phyloP scores from a whole-genome alignment of 345 rosid species.

The Camelina sativa region DNA sequence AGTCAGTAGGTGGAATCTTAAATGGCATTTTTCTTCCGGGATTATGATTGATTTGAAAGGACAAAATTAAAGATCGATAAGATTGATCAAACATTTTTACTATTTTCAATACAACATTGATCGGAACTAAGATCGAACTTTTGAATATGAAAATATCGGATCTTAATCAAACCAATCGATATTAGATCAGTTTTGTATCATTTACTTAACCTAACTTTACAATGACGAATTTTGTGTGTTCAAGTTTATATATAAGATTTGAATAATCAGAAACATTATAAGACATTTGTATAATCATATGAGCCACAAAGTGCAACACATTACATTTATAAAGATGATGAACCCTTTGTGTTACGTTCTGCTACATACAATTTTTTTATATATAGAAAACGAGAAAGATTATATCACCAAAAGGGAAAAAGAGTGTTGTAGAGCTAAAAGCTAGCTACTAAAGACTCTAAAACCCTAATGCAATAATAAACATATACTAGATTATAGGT shows the following conservation, averaged over 20 bases:
- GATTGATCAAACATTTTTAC: not conserved
- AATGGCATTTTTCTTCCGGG: constrained; percentile 16
- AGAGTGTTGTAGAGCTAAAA: constrained; percentile 44
- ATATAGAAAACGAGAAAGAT: not conserved
- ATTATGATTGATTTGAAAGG: constrained; percentile 31
- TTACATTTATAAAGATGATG: constrained; percentile 8
- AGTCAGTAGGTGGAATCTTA: constrained; percentile 35
- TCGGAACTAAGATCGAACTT: not conserved
- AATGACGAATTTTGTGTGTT: constrained; percentile 8
- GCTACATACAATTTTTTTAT: constrained; percentile 14
- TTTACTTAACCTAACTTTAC: not conserved
- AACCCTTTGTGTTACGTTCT: constrained; percentile 27
- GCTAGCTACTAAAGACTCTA: constrained; percentile 42
- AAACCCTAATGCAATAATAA: constrained; percentile 37
- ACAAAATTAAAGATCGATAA: not conserved
- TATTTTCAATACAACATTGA: not conserved
- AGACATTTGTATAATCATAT: constrained; percentile 18
- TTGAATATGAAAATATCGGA: not conserved
- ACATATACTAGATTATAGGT: constrained; percentile 24
- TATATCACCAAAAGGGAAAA: constrained; percentile 34
- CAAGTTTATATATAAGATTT: not conserved
- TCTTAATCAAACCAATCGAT: not conserved
- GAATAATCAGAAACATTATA: not conserved
- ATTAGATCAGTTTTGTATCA: not conserved
- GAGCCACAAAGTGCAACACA: constrained; percentile 30